Base-by-base conservation (phyloP, 1,284 basidiomycete genomes). In the Ustilago esculenta region DNA sequence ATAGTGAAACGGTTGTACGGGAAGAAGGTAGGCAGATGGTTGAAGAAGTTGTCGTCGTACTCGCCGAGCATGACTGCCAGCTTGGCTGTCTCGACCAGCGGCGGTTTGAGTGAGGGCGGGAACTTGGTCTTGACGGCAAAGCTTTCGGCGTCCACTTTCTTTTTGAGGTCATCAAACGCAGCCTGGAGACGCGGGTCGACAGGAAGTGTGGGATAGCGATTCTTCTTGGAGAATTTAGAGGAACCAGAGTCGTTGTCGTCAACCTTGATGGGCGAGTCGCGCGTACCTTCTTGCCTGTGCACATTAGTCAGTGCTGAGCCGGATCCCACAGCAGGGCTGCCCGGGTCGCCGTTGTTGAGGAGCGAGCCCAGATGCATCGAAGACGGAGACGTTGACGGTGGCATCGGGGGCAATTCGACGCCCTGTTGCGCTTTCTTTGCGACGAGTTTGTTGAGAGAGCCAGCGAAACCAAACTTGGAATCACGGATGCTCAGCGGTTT, bases 31-130 rank as follows among this genome's bases (percentile, higher is more conserved):
- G 93, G 92, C 88, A 96, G 90, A 33, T 90, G 85, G 76, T 88
- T 89, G 84, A 95, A 95, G 81, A 94, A 95, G 77, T 91, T 88
- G 18, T 94, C 92, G 75, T 92, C 90, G 83, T 94, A 95, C 81
- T 94, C 90, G 81, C 89, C 90, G 32, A 92, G 85, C 48, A 87
- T 85, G 73, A 95, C 88, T 0, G 94, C 94, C 47, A 89, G 86
- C 45, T 91, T 83, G 1, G 92, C 91, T 30, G 92, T 87, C 27
- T 88, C 83, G 27, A 86, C 84, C 6, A 97, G 86, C 4, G 88
- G 77, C 0, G 90, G 90, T 74, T 92, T 93, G 75, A 98, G 84
- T 4, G 84, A 78, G 0, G 89, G 89, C 6, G 94, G 94, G 84
- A 97, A 97, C 82, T 93, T 95, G 77, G 89, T 89, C 84, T 91